Conservation (phyloP, 352 stramenopile species). For the Globisporangium middletonii region DNA sequence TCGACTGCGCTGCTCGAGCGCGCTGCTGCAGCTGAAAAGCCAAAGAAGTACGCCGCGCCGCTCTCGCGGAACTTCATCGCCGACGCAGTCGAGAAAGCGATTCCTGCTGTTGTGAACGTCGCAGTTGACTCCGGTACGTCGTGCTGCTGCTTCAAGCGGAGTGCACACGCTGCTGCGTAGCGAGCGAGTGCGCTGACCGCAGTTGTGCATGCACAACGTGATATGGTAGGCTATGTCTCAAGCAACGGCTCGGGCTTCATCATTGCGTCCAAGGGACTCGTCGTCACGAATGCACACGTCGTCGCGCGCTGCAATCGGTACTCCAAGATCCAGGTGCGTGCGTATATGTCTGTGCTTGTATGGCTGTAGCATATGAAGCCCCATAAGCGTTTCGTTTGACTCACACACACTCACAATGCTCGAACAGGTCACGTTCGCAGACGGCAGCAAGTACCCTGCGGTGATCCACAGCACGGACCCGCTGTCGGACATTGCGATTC, state of each 20-base stretch:
- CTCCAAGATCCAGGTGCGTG: constrained; percentile 66
- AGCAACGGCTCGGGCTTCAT: constrained; percentile 92
- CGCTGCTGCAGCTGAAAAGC: background rate
- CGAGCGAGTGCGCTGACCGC: background rate
- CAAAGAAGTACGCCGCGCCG: constrained; percentile 12
- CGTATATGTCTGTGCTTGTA: background rate
- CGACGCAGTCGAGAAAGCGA: constrained; percentile 84
- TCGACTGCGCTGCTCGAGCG: constrained; percentile 18
- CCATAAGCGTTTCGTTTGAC: background rate
- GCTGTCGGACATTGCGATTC: constrained; percentile 88
- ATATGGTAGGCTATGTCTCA: constrained; percentile 44
- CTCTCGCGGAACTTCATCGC: constrained; percentile 84
- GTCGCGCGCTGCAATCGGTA: constrained; percentile 77
- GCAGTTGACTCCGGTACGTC: constrained; percentile 51
- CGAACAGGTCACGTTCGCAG: constrained; percentile 68
- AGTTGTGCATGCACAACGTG: no score
- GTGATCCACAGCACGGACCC: constrained; percentile 81
- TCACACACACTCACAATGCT: background rate
- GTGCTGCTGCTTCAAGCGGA: background rate
- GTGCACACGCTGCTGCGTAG: background rate
- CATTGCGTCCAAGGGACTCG: constrained; percentile 76
- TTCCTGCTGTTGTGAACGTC: constrained; percentile 89
- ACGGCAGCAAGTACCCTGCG: constrained; percentile 72
- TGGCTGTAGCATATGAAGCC: background rate
- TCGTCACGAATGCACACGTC: constrained; percentile 93